A percentile compares a stretch with the other conserved stretches of the same genome.
Conservation (phyloP, 1,139 yeast species). For the Nakaseomyces bracarensis region DNA sequence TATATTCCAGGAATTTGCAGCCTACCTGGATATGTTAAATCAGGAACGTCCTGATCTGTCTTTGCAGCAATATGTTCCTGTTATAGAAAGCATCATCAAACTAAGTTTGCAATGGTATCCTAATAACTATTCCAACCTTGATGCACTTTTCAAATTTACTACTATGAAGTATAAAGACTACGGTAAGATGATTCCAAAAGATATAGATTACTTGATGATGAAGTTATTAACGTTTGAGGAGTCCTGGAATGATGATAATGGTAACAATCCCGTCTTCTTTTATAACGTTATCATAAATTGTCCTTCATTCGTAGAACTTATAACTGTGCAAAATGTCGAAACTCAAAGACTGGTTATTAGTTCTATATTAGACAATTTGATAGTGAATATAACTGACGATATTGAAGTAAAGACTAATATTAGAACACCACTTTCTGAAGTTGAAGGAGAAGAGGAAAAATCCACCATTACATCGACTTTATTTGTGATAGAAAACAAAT, state of each 20-base stretch:
- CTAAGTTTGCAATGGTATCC: slow-evolving; percentile 65
- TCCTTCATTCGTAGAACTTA: slow-evolving; percentile 10
- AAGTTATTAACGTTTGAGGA: slow-evolving; percentile 7
- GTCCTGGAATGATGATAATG: neutral
- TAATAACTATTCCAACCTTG: slow-evolving; percentile 49
- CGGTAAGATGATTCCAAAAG: slow-evolving; percentile 18
- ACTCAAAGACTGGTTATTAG: slow-evolving; percentile 22
- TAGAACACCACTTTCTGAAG: neutral
- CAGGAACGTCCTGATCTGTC: slow-evolving; percentile 57
- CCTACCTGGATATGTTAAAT: slow-evolving; percentile 47
- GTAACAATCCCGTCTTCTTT: slow-evolving; percentile 4
- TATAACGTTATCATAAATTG: slow-evolving; percentile 9
- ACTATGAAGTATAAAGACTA: slow-evolving; percentile 39
- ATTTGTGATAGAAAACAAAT: slow-evolving; percentile 12
- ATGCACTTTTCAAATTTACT: slow-evolving; percentile 53
- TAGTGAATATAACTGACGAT: neutral
- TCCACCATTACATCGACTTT: neutral
- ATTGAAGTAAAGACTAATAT: slow-evolving; percentile 4
- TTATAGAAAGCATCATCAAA: slow-evolving; percentile 57
- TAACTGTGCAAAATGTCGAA: slow-evolving; percentile 23
- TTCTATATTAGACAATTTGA: slow-evolving; percentile 22
- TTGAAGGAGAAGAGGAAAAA: neutral
- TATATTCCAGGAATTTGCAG: slow-evolving; percentile 58
- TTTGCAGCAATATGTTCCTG: slow-evolving; percentile 52
- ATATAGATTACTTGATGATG: slow-evolving; percentile 10